Evolutionary conservation across 2,329 filamentous ascomycete species (phyloP).

Genomic region (Exserohilum turcica): DNA sequence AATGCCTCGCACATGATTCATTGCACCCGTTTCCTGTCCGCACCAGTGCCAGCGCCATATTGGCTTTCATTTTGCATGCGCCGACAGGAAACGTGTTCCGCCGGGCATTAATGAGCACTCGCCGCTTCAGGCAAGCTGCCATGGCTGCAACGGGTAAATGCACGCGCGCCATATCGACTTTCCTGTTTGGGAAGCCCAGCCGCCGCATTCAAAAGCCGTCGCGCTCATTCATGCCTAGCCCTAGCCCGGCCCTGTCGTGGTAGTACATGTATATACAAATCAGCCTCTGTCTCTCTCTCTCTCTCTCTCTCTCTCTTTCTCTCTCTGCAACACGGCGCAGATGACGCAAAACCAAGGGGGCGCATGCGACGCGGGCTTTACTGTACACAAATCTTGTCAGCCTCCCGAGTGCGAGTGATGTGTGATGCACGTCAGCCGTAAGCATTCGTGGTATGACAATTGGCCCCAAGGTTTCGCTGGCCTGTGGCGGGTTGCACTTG

Average conservation of each 20-base stretch:
- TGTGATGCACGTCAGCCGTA: slow-evolving; percentile 19
- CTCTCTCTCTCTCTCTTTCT: too few relatives aligned
- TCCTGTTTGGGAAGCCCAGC: slow-evolving; percentile 4
- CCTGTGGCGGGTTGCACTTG: slow-evolving; percentile 2
- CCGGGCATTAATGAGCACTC: neutral
- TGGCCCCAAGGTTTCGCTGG: slow-evolving; percentile 4
- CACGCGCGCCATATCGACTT: neutral
- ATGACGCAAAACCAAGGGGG: slow-evolving; percentile 24
- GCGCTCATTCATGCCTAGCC: too few relatives aligned
- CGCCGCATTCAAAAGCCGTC: neutral
- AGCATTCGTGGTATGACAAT: slow-evolving; percentile 4
- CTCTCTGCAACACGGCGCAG: neutral
- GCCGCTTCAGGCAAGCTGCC: neutral
- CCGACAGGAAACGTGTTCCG: neutral
- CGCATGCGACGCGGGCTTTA: slow-evolving; percentile 32
- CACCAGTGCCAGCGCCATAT: too few relatives aligned
- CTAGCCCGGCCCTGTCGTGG: too few relatives aligned
- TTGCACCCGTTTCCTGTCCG: neutral
- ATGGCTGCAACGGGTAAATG: neutral
- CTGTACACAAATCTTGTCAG: slow-evolving; percentile 37
- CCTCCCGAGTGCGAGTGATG: slow-evolving; percentile 33
- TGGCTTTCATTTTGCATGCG: neutral
- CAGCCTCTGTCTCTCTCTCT: too few relatives aligned
- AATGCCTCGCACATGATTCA: neutral
- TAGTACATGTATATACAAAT: too few relatives aligned